Conservation (phyloP, 352 stramenopile species). For the Plasmopara muralis region DNA sequence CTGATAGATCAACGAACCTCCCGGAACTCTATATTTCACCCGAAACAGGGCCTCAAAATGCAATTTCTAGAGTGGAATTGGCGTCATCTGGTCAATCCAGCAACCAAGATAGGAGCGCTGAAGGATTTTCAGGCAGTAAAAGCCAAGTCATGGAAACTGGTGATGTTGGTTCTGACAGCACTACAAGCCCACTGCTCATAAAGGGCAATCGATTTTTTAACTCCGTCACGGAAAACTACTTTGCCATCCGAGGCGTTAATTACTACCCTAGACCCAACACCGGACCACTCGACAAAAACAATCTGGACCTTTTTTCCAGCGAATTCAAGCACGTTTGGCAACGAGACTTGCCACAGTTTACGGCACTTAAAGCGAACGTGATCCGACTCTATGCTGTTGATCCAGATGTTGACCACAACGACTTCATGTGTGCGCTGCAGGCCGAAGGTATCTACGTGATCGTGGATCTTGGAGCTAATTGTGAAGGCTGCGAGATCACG, state of each 20-base stretch:
- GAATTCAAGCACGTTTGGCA: conserved; percentile 60
- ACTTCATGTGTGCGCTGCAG: conserved; percentile 82
- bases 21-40: too few relatives aligned
- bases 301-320: conserved; percentile 79
- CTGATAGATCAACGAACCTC: too few relatives aligned
- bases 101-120: too few relatives aligned
- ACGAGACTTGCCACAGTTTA: conserved; percentile 61
- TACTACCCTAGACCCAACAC: conserved; percentile 83
- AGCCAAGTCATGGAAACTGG: too few relatives aligned
- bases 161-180: too few relatives aligned
- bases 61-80: too few relatives aligned
- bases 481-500: conserved; percentile 60
- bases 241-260: conserved; percentile 69
- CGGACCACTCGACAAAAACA: conserved; percentile 59
- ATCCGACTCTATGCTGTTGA: conserved; percentile 83
- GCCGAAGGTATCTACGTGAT: conserved; percentile 71
- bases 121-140: too few relatives aligned
- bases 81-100: too few relatives aligned
- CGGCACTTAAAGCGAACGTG: conserved; percentile 58
- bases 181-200: conserved; percentile 12
- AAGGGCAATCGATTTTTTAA: conserved; percentile 82
- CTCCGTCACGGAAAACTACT: conserved; percentile 54
- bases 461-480: conserved; percentile 58
- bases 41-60: too few relatives aligned
- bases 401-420: conserved; percentile 53